These are phyloP conservation scores for Penicillium sp. DNA, from an alignment of 2,329 filamentous ascomycete species.

Conservation along the genomic window DNA sequence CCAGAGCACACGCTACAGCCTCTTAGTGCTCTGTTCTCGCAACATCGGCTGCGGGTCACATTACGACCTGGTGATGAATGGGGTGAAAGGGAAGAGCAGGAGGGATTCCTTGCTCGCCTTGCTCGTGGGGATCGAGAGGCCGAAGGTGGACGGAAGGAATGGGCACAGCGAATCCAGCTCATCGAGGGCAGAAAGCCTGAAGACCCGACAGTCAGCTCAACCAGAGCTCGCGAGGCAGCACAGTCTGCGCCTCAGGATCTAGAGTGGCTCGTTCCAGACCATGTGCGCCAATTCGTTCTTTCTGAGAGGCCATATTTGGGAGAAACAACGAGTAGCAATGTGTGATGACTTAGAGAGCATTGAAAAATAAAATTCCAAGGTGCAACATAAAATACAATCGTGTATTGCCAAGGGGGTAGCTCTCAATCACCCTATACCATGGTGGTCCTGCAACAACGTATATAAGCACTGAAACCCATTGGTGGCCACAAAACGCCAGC, in stretches of 20 bases:
- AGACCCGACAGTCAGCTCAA: slow-evolving; percentile 47
- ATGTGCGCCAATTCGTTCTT: slow-evolving; percentile 38
- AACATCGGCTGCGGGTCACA: slow-evolving; percentile 49
- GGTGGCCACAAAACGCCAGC: not conserved
- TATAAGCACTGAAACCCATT: not conserved
- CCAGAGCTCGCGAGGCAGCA: slow-evolving; percentile 43
- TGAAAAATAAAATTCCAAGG: not conserved
- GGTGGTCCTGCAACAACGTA: not conserved
- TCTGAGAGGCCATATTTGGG: slow-evolving; percentile 34
- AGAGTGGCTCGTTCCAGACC: slow-evolving; percentile 38
- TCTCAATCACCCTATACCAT: not conserved
- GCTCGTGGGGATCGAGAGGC: slow-evolving; percentile 40
- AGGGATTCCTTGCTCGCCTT: slow-evolving; percentile 40
- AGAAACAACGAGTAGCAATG: not conserved
- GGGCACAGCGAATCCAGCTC: slow-evolving; percentile 46
- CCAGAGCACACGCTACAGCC: slow-evolving; percentile 46
- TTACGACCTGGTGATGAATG: slow-evolving; percentile 46
- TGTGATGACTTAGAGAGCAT: not conserved
- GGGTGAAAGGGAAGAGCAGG: slow-evolving; percentile 43
- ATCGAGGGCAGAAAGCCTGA: slow-evolving; percentile 42
- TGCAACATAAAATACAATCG: not conserved
- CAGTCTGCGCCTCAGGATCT: slow-evolving; percentile 35
- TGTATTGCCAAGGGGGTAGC: not conserved
- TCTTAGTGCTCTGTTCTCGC: slow-evolving; percentile 44
- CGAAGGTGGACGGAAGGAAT: slow-evolving; percentile 44